These are phyloP conservation scores for Mycosarcoma maydis DNA, from an alignment of 1,284 basidiomycete species.

Conservation along the genomic window DNA sequence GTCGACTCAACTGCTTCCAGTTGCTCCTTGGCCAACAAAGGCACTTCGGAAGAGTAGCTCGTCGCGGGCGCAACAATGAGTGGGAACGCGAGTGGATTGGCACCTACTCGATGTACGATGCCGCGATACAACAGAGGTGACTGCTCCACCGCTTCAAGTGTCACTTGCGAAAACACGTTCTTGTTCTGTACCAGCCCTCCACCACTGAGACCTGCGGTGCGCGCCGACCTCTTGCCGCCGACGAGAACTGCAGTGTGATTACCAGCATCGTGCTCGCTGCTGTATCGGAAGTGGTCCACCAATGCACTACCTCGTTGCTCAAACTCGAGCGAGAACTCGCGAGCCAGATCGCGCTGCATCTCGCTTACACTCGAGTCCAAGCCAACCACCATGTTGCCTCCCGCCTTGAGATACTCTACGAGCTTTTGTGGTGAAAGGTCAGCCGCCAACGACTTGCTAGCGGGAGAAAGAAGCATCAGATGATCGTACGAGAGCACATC, in stretches of 20 bases:
- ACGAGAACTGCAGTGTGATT: constrained; percentile 56
- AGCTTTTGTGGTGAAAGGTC: constrained; percentile 86
- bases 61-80: constrained; percentile 78
- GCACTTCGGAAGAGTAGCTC: constrained; percentile 73
- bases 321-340: constrained; percentile 72
- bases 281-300: constrained; percentile 69
- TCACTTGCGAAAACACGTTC: constrained; percentile 49
- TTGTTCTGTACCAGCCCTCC: constrained; percentile 61
- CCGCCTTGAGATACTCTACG: constrained; percentile 75
- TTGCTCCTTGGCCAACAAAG: constrained; percentile 68
- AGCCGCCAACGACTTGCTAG: constrained; percentile 72
- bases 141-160: constrained; percentile 70
- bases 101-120: constrained; percentile 77
- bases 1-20: constrained; percentile 18
- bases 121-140: constrained; percentile 77
- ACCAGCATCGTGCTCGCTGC: constrained; percentile 36
- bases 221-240: constrained; percentile 22
- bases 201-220: constrained; percentile 5
- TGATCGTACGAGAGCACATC: constrained; percentile 62
- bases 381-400: constrained; percentile 84
- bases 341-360: constrained; percentile 69
- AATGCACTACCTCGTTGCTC: constrained; percentile 68
- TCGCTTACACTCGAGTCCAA: constrained; percentile 74
- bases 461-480: constrained; percentile 53
- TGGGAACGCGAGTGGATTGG: constrained; percentile 83